phyloP scores from a whole-genome alignment of 2,329 filamentous ascomycete species.

The Cucurbitaria berberidis region DNA sequence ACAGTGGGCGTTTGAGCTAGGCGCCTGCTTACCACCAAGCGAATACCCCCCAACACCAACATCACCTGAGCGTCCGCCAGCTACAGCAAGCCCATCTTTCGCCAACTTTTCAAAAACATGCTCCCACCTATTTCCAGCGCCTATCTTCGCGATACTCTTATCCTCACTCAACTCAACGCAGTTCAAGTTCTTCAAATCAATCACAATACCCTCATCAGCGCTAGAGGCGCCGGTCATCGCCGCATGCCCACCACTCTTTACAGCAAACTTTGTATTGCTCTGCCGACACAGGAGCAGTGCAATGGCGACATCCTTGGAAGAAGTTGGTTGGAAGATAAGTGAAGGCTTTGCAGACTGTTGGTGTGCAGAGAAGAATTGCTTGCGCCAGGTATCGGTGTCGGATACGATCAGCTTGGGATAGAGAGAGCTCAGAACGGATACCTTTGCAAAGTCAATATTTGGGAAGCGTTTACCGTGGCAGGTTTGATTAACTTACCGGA shows the following conservation, averaged over 20 bases:
- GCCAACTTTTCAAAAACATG: constrained; percentile 35
- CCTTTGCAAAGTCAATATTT: background rate
- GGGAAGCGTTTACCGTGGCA: background rate
- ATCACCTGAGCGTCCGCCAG: constrained; percentile 30
- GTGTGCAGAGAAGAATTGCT: constrained; percentile 1
- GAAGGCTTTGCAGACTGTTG: background rate
- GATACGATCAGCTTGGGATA: constrained; percentile 5
- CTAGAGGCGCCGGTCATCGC: constrained; percentile 46
- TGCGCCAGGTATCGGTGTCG: constrained; percentile 1
- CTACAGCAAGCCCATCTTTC: constrained; percentile 24
- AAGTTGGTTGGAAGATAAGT: constrained; percentile 4
- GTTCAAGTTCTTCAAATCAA: constrained; percentile 46
- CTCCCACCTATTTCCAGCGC: constrained; percentile 37
- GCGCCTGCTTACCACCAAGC: constrained; percentile 28
- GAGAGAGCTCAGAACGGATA: background rate
- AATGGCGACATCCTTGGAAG: constrained; percentile 6
- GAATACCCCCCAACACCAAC: constrained; percentile 36
- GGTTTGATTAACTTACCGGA: background rate
- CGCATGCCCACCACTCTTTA: constrained; percentile 53
- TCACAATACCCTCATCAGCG: constrained; percentile 49
- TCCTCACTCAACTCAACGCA: constrained; percentile 23
- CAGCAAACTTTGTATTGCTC: constrained; percentile 36
- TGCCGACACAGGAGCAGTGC: constrained; percentile 2
- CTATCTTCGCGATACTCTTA: constrained; percentile 27
- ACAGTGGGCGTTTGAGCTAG: constrained; percentile 15